Evolutionary conservation across 495 filamentous ascomycete genomes (phyloP), one percentile per base, ranked within the genome.

Genomic region (Margaritispora aquatica): DNA sequence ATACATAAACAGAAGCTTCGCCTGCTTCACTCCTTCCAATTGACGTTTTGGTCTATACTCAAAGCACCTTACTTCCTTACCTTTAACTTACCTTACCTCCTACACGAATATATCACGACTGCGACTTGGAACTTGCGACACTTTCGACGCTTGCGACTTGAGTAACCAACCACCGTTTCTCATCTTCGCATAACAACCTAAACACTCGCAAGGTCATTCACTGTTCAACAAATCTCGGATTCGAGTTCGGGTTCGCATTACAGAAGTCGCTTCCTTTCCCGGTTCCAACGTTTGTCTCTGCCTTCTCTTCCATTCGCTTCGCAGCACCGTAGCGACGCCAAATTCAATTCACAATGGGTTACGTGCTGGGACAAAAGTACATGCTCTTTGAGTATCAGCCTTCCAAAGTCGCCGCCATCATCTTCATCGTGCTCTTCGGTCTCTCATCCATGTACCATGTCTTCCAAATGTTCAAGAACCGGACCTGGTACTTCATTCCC

Each of bases 401-500:
- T 1, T 81, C 75, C 9, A 31, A 79, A 13, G 71, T 67, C 1
- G 75, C 77, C 0, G 83, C 77, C 1, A 49, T 75, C 5, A 63
- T 80, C n/a, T 84, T 81, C 57, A 60, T 74, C 3, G 64, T 70
- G 4, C 62, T 84, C 8, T 89, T 88, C 63, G 66, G 66, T 31
- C 47, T 78, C 29, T 67, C 75, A 0, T 67, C 80, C 4, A 20
- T 72, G 3, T 59, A 69, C 1, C 85, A 88, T 60, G 23, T 68
- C 24, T 75, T 71, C 51, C 77, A 83, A 53, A 58, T 87, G 7
- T 50, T 74, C 36, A 71, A 66, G 24, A 73, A 69, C 19, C 71
- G 73, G 59, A 79, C 76, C 8, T 87, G 80, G 80, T 88, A 83
- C 67, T 82, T 88, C 49, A 77, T 80, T 8, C 77, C 85, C 0